Percentiles rank a stretch among this genome's conserved stretches.
Evolutionary conservation across 495 filamentous ascomycete species (phyloP).

Genomic region (Staphylotrichum tortipilum): DNA sequence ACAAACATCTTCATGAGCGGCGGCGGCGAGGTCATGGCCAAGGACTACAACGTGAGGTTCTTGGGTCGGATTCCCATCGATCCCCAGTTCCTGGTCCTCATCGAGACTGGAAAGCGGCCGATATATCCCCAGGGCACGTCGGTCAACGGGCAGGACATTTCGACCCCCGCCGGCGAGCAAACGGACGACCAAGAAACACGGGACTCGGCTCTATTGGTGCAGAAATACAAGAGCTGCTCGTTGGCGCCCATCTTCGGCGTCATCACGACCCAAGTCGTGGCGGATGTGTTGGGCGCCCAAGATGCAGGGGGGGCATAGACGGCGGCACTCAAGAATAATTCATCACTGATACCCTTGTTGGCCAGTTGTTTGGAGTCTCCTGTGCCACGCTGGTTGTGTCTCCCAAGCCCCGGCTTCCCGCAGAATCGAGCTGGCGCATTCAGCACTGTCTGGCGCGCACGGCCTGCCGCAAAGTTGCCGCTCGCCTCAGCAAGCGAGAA

Average conservation of each 20-base stretch:
- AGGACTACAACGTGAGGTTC: constrained; percentile 74
- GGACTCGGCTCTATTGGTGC: constrained; percentile 54
- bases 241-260: constrained; percentile 62
- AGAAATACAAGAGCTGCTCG: constrained; percentile 73
- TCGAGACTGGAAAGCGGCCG: constrained; percentile 45
- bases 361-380: no score
- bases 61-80: constrained; percentile 86
- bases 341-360: no score
- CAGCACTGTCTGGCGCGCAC: no score
- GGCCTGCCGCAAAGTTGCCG: no score
- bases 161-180: constrained; percentile 10
- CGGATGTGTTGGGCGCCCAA: not conserved
- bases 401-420: no score
- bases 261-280: constrained; percentile 38
- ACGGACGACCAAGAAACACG: constrained; percentile 19
- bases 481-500: no score
- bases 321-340: no score
- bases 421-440: no score
- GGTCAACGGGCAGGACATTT: constrained; percentile 41
- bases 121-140: constrained; percentile 41
- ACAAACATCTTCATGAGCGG: constrained; percentile 88
- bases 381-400: no score
- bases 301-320: not conserved
- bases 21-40: constrained; percentile 82
- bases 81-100: constrained; percentile 50